Conservation (phyloP, 2,329 filamentous ascomycete species). For the Aspergillus sojae region DNA sequence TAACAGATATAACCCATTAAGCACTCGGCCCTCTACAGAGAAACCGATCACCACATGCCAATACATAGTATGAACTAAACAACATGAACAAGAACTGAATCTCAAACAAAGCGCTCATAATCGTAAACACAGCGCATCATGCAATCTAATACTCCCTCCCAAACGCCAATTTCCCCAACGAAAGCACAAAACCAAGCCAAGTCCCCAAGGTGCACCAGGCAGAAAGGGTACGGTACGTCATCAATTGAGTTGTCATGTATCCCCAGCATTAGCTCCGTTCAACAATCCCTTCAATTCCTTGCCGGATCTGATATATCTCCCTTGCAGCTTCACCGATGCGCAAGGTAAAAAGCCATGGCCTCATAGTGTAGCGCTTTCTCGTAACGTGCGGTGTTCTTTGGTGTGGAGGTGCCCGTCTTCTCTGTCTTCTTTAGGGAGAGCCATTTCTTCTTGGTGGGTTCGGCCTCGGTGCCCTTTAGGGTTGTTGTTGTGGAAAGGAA, state of each 20-base stretch:
- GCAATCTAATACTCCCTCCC: not conserved
- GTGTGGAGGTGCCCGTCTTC: not conserved
- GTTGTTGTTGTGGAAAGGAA: constrained; percentile 29
- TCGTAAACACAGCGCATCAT: not conserved
- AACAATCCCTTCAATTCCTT: not conserved
- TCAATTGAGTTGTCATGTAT: not conserved
- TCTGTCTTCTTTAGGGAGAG: constrained; percentile 4
- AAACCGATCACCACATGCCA: not conserved
- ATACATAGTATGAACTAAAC: not conserved
- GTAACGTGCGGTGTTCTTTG: not conserved
- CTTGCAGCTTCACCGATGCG: constrained; percentile 21
- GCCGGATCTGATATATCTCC: not conserved
- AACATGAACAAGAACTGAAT: not conserved
- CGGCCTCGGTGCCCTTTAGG: constrained; percentile 22
- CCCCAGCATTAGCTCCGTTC: not conserved
- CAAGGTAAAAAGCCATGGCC: constrained; percentile 26
- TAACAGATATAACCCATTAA: not conserved
- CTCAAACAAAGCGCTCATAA: not conserved
- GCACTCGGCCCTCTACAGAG: not conserved
- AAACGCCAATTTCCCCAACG: not conserved
- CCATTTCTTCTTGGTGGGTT: constrained; percentile 10
- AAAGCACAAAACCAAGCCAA: not conserved
- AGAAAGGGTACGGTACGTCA: not conserved
- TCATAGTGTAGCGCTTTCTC: constrained; percentile 23
- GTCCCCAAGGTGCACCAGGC: not conserved